Conservation (phyloP, 1,284 basidiomycete species). For the Apiotrichum siamense region DNA sequence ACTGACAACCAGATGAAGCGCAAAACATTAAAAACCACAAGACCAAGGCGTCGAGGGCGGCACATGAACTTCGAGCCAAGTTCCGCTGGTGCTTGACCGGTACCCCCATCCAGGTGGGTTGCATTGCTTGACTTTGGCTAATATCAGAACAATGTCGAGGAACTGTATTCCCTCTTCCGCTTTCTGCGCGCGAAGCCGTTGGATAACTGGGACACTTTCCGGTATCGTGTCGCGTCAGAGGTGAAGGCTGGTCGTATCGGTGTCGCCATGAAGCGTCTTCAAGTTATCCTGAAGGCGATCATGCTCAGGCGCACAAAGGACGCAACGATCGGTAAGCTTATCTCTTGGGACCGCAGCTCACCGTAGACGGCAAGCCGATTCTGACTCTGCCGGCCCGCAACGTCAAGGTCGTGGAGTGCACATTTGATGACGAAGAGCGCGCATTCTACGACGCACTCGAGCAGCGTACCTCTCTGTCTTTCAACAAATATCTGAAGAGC, state of each 20-base stretch:
- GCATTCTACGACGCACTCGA: slow-evolving; percentile 77
- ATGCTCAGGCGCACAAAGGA: slow-evolving; percentile 90
- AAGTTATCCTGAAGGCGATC: slow-evolving; percentile 74
- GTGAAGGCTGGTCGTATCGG: slow-evolving; percentile 65
- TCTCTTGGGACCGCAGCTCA: neutral
- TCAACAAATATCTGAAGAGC: slow-evolving; percentile 62
- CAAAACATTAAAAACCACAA: slow-evolving; percentile 94
- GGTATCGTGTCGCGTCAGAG: slow-evolving; percentile 68
- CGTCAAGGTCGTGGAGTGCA: slow-evolving; percentile 67
- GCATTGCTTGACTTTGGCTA: neutral
- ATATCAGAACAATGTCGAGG: slow-evolving; percentile 75
- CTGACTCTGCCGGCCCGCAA: slow-evolving; percentile 71
- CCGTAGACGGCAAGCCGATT: slow-evolving; percentile 71
- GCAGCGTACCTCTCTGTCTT: slow-evolving; percentile 62
- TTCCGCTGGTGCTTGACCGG: slow-evolving; percentile 87
- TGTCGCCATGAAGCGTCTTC: slow-evolving; percentile 74
- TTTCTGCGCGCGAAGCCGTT: slow-evolving; percentile 82
- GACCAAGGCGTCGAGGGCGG: slow-evolving; percentile 75
- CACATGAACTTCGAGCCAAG: slow-evolving; percentile 68
- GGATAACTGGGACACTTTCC: slow-evolving; percentile 73
- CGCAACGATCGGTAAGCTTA: slow-evolving; percentile 53
- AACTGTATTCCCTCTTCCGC: slow-evolving; percentile 81
- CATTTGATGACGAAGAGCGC: slow-evolving; percentile 66
- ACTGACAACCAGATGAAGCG: slow-evolving; percentile 66
- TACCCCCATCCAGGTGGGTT: slow-evolving; percentile 67